Evolutionary conservation across 192 early-diverging fungal species (phyloP).

Genomic region (Coemansia erecta): DNA sequence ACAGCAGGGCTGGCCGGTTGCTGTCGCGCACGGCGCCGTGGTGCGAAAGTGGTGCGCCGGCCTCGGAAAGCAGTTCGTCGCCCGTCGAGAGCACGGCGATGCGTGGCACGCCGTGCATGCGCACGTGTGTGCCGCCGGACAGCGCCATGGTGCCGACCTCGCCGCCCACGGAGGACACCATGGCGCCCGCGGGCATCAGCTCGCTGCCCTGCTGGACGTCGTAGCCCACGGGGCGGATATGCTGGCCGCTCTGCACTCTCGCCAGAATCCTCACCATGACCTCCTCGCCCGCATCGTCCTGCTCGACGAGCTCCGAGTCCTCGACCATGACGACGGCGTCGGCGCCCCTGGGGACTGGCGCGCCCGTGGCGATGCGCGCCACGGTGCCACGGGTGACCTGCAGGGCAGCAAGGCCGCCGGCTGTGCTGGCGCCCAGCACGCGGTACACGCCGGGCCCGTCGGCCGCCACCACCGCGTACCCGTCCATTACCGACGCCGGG

Average conservation of each 20-base stretch:
- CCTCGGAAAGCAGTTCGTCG: slow-evolving; percentile 65
- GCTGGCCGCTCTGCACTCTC: slow-evolving; percentile 48
- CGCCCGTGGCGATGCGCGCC: slow-evolving; percentile 84
- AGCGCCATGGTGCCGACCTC: slow-evolving; percentile 83
- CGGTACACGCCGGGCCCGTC: slow-evolving; percentile 81
- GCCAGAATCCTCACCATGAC: too few species aligned
- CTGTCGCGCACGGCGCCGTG: slow-evolving; percentile 77
- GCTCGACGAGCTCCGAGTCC: slow-evolving; percentile 71
- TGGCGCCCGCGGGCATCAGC: slow-evolving; percentile 58
- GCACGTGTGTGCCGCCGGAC: slow-evolving; percentile 64
- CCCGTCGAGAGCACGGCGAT: slow-evolving; percentile 89
- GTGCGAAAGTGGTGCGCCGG: slow-evolving; percentile 23
- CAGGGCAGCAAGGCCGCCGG: slow-evolving; percentile 36
- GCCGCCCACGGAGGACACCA: slow-evolving; percentile 69
- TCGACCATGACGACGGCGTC: slow-evolving; percentile 97
- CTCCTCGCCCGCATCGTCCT: slow-evolving; percentile 55
- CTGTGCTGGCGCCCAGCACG: slow-evolving; percentile 61
- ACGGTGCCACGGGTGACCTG: slow-evolving; percentile 54
- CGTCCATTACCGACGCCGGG: slow-evolving; percentile 87
- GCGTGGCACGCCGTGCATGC: slow-evolving; percentile 60
- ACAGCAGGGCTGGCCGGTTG: slow-evolving; percentile 77
- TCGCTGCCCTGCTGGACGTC: slow-evolving; percentile 66
- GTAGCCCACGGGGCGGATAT: slow-evolving; percentile 79
- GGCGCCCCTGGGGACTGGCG: slow-evolving; percentile 76
- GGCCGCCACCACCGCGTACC: slow-evolving; percentile 83